Evolutionary conservation across 345 rosid genomes (phyloP).

Genomic region (Lagerstroemia speciosa): DNA sequence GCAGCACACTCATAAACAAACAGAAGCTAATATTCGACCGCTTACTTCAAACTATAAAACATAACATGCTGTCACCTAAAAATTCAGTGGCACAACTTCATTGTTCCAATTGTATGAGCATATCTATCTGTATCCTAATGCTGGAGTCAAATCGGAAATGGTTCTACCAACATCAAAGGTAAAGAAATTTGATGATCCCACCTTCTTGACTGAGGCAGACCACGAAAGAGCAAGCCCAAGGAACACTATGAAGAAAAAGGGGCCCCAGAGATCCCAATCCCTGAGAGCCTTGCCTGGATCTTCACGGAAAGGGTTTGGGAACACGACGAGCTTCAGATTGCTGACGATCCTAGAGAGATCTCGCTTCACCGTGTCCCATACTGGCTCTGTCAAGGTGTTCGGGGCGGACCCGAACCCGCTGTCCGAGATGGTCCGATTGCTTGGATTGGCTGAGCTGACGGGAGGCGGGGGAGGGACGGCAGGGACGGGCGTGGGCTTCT

Average conservation of each 20-base stretch:
- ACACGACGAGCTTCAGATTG: slow-evolving; percentile 92
- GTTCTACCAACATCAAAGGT: not conserved
- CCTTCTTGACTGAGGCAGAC: slow-evolving; percentile 79
- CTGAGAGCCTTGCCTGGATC: slow-evolving; percentile 97
- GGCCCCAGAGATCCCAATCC: slow-evolving; percentile 99
- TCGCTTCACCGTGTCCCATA: slow-evolving; percentile 94
- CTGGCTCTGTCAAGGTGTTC: slow-evolving; percentile 93
- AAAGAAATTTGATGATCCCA: slow-evolving; percentile 2
- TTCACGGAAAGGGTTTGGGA: slow-evolving; percentile 83
- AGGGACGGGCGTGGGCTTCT: slow-evolving; percentile 10
- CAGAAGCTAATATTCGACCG: not conserved
- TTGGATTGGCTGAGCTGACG: slow-evolving; percentile 27
- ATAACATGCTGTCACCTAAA: not conserved
- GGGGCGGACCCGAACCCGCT: slow-evolving; percentile 74
- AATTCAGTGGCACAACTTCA: not conserved
- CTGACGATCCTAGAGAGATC: slow-evolving; percentile 94
- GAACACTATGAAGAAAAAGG: slow-evolving; percentile 91
- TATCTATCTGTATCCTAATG: not conserved
- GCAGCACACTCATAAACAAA: not conserved
- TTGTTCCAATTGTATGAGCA: not conserved
- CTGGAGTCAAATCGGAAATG: too few species aligned
- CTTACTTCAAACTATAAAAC: not conserved
- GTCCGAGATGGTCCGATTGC: slow-evolving; percentile 10
- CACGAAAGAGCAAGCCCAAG: slow-evolving; percentile 85
- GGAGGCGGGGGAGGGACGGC: slow-evolving; percentile 29